Evolutionary conservation across 2,329 filamentous ascomycete genomes (phyloP), one percentile per base, ranked within the genome.

Genomic region (Colletotrichum nymphaeae): DNA sequence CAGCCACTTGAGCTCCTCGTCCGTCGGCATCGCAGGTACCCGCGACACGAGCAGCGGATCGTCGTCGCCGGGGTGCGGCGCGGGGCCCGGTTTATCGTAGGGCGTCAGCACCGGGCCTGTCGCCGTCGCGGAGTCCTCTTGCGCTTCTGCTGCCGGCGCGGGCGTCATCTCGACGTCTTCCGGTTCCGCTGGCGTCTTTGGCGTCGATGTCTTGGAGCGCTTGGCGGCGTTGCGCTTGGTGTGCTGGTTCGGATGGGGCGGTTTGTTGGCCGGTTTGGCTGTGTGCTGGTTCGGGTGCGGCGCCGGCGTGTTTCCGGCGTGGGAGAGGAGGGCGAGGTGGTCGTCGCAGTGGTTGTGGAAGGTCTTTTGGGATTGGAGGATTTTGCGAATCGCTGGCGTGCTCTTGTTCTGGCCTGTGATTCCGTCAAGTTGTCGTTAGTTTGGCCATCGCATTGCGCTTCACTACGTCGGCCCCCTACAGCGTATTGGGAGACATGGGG

Each of bases 261-360:
- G 62, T 24, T 69, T 74, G 73, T 64, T 76, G 79, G 62, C 58
- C 76, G 75, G 72, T 46, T 62, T 22, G 75, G 75, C 12, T 79
- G 81, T 75, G 81, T 82, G 73, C 71, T 80, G 74, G 73, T 72
- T 69, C 32, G 72, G 64, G 49, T 75, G 74, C 24, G 75, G 71
- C 53, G 76, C 78, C 19, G 84, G 76, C 69, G 82, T 81, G 70
- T 79, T 81, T 68, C 84, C 84, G 62, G 82, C 80, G 35, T 84
- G 83, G n/a, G 85, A 83, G 72, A 87, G 85, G 77, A 91, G 84
- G 9, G 94, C 94, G 77, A 93, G 88, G 81, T 93, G 94, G 81
- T 97, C 94, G 77, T 94, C 93, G 59, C 96, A 88, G 81, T 96
- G 92, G 83, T 97, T 95, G 75, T 91, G 90, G 81, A 96, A 96